Conservation (phyloP, 805 yeast genomes). For the Alloascoidea africana region DNA sequence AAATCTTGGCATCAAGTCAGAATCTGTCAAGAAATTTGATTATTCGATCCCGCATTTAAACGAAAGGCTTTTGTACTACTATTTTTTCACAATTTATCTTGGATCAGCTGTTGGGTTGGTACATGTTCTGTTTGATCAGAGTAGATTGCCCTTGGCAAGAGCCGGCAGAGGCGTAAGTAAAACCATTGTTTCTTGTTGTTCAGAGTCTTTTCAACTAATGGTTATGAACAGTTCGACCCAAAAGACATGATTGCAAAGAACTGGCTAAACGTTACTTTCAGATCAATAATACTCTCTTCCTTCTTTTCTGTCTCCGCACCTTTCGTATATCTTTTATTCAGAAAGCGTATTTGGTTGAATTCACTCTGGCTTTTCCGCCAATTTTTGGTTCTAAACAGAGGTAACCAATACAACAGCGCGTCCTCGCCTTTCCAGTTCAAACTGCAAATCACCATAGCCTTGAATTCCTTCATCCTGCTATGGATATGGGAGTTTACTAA, state of each 20-base stretch:
- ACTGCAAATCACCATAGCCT: no score
- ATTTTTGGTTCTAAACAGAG: neutral
- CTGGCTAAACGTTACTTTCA: neutral
- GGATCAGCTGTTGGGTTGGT: neutral
- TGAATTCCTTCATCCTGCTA: neutral
- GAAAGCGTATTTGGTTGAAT: neutral
- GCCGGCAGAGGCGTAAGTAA: neutral
- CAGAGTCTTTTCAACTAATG: neutral
- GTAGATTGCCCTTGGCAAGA: conserved; percentile 1
- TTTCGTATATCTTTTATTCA: neutral
- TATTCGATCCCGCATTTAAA: neutral
- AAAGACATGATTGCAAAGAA: neutral
- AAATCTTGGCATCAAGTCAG: neutral
- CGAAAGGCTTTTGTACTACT: neutral
- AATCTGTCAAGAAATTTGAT: neutral
- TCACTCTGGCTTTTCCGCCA: neutral
- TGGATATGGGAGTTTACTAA: conserved; percentile 8
- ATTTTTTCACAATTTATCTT: neutral
- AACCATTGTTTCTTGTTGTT: neutral
- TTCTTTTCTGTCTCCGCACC: neutral
- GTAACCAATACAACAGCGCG: neutral
- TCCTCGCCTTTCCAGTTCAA: neutral
- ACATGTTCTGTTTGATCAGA: neutral
- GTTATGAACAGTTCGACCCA: neutral
- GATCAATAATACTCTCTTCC: neutral